Evolutionary conservation across 495 filamentous ascomycete genomes (phyloP).

Genomic region (Daldinia decipiens): DNA sequence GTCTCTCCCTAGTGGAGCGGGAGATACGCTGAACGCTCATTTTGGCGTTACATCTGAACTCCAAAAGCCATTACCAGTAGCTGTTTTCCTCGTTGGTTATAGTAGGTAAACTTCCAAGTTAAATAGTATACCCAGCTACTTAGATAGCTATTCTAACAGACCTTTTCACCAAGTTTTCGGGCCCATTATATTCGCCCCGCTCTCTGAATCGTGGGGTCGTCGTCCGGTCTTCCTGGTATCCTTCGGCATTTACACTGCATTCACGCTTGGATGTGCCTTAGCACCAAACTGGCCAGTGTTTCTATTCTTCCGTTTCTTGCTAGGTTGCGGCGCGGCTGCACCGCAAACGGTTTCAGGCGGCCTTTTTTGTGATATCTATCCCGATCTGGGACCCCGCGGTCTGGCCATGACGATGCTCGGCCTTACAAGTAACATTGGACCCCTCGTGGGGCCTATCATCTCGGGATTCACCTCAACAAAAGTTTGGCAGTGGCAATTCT

Average conservation of each 20-base stretch:
- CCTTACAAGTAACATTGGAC: constrained; percentile 49
- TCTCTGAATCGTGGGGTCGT: constrained; percentile 76
- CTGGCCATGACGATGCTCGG: constrained; percentile 42
- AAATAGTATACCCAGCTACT: neutral
- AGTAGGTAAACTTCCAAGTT: neutral
- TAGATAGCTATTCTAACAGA: neutral
- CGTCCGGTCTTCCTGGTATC: constrained; percentile 74
- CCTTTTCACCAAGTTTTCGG: constrained; percentile 50
- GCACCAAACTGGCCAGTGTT: constrained; percentile 60
- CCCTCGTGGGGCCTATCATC: constrained; percentile 60
- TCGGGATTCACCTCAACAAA: constrained; percentile 51
- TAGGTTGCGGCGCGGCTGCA: constrained; percentile 76
- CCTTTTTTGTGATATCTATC: constrained; percentile 80
- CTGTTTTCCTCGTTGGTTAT: constrained; percentile 67
- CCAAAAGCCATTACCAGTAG: constrained; percentile 34
- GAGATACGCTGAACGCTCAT: neutral
- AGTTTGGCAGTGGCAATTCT: constrained; percentile 66
- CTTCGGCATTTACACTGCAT: constrained; percentile 74
- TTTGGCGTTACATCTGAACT: constrained; percentile 1
- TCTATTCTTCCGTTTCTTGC: constrained; percentile 46
- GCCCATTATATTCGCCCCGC: constrained; percentile 55
- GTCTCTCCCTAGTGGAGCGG: constrained; percentile 20
- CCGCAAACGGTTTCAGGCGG: constrained; percentile 85
- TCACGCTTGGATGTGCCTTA: constrained; percentile 78
- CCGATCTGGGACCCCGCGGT: constrained; percentile 40